Conservation (phyloP, 306 rosid species). For the Sechiopsis laciniata region DNA sequence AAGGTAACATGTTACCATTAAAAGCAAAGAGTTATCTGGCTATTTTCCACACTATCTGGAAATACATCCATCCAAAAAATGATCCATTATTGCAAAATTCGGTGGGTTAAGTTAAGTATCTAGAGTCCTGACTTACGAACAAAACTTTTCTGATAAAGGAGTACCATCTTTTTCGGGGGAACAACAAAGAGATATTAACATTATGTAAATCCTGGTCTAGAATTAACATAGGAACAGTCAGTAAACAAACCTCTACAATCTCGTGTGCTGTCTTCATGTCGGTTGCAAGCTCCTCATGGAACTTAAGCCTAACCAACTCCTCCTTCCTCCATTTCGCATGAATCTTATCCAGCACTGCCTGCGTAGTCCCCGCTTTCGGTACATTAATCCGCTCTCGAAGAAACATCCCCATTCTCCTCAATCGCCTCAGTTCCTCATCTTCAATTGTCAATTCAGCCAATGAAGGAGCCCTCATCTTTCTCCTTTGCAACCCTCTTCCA, state of each 20-base stretch:
- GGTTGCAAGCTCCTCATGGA: conserved; percentile 70
- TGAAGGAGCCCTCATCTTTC: conserved; percentile 46
- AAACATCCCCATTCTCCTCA: conserved; percentile 62
- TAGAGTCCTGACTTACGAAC: background rate
- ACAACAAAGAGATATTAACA: background rate
- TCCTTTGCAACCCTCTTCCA: conserved; percentile 36
- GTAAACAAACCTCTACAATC: conserved; percentile 64
- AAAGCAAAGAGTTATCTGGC: background rate
- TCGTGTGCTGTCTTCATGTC: conserved; percentile 87
- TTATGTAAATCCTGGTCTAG: background rate
- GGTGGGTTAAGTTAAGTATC: background rate
- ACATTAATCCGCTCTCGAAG: conserved; percentile 56
- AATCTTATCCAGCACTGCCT: conserved; percentile 65
- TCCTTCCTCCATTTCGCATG: conserved; percentile 69
- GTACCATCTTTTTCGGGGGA: background rate
- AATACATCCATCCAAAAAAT: background rate
- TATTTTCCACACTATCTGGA: background rate
- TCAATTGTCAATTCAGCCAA: conserved; percentile 85
- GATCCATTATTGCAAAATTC: background rate
- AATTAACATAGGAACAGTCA: background rate
- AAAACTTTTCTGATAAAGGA: background rate
- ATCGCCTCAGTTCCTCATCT: conserved; percentile 61
- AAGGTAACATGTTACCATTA: background rate
- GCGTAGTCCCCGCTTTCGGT: conserved; percentile 78
- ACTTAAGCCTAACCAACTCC: conserved; percentile 84